These are phyloP conservation scores for Hymenoscyphus infarciens DNA, from an alignment of 2,329 filamentous ascomycete species.

Conservation along the genomic window DNA sequence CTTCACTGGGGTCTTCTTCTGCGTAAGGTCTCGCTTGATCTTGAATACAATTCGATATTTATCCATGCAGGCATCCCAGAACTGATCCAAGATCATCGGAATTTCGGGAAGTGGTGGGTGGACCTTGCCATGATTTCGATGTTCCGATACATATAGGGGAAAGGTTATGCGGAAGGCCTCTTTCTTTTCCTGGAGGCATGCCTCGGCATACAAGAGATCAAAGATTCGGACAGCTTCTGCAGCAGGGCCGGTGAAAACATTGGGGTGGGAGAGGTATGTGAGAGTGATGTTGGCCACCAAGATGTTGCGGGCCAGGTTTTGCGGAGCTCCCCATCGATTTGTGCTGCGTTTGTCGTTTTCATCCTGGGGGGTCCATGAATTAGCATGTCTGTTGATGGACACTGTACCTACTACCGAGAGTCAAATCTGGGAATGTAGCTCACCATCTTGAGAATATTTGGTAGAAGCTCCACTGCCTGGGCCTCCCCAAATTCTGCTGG, in stretches of 20 bases:
- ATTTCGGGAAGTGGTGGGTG: conserved; percentile 9
- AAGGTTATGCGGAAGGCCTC: conserved; percentile 3
- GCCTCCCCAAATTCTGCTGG: conserved; percentile 2
- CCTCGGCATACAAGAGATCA: not conserved
- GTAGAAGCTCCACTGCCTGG: not conserved
- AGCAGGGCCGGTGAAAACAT: conserved; percentile 2
- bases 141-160: not conserved
- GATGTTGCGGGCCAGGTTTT: conserved; percentile 8
- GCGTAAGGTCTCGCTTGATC: not conserved
- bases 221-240: conserved; percentile 7
- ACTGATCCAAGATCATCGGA: not conserved
- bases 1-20: not conserved
- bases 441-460: conserved; percentile 6
- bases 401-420: not conserved
- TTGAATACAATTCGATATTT: conserved; percentile 5
- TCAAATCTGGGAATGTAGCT: not conserved
- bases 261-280: conserved; percentile 8
- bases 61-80: conserved; percentile 6
- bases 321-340: conserved; percentile 4
- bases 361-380: not conserved
- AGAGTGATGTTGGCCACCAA: conserved; percentile 8
- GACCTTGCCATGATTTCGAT: conserved; percentile 5
- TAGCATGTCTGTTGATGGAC: not conserved
- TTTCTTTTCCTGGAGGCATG: not conserved
- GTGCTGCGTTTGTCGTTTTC: not conserved